Base-by-base conservation (phyloP, 1,284 basidiomycete species). In the Cystobasidium slooffiae region DNA sequence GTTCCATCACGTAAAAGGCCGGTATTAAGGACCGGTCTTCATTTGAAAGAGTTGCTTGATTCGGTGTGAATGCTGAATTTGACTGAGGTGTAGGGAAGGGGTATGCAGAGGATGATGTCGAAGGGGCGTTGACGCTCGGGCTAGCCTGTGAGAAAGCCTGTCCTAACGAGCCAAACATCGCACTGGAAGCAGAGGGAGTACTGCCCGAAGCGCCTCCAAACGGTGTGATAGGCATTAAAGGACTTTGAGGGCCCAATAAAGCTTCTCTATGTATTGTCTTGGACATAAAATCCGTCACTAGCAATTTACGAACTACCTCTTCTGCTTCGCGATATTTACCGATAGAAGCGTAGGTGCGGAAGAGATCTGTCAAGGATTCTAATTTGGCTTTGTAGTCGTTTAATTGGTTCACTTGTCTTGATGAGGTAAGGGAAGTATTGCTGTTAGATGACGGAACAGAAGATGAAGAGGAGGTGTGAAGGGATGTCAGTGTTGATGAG, bases 281-380 rank as follows among this genome's bases (percentile, higher is more conserved):
- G n/a, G 88, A 89, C 37, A 94, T 87, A 78, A 92, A 94, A 12
- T 85, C 86, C 3, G 87, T 86, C 24, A 96, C 86, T 41, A 93
- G 83, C 58, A 89, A 87, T 69, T 84, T 84, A 74, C 90, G 85
- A 59, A 97, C 84, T 16, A 95, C 88, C 74, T 93, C 91, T 82
- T 94, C 93, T 0, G 93, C 93, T 76, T 92, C 89, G 77, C 88
- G 84, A 91, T 91, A 93, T 14, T 92, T 86, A 22, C 88, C 87
- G 61, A 97, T 85, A 6, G 87, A 83, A 77, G 94, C 91, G 80
- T 97, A 97, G 5, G 91, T 91, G 67, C 87, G 85, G 44, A 97
- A 67, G 3, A 78, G 55, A 14, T 76, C 76, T 4, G 53, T 63
- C 49, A 80, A 74, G 14, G 75, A 68, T 41, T 78, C 74, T 22